phyloP scores from a whole-genome alignment of 2,329 filamentous ascomycete species.

The Colletotrichum caudatum region DNA sequence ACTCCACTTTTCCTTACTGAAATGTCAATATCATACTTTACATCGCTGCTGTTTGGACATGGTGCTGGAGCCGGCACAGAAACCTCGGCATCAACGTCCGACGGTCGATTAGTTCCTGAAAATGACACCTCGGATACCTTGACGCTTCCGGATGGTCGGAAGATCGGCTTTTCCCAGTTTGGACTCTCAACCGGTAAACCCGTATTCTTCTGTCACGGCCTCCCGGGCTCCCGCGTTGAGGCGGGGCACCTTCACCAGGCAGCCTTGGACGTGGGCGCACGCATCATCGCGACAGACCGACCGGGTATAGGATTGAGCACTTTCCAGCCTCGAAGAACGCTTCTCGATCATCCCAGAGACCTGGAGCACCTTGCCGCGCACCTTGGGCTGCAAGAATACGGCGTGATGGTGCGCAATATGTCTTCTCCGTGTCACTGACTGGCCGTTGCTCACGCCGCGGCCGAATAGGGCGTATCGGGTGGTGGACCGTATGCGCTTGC shows the following conservation, averaged over 20 bases:
- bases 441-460: not conserved
- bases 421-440: not conserved
- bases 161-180: slow-evolving; percentile 56
- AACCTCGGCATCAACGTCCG: not conserved
- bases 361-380: slow-evolving; percentile 34
- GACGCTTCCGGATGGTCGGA: slow-evolving; percentile 55
- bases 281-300: slow-evolving; percentile 55
- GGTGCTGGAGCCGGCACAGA: not conserved
- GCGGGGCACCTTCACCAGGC: slow-evolving; percentile 45
- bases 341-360: slow-evolving; percentile 47
- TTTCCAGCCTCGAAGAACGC: slow-evolving; percentile 48
- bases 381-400: slow-evolving; percentile 28
- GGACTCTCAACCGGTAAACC: slow-evolving; percentile 49
- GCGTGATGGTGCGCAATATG: slow-evolving; percentile 24
- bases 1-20: no score
- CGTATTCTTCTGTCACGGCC: slow-evolving; percentile 58
- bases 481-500: slow-evolving; percentile 45
- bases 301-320: slow-evolving; percentile 58
- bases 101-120: slow-evolving; percentile 31
- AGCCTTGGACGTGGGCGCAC: slow-evolving; percentile 47
- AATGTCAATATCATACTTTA: slow-evolving; percentile 27
- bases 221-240: slow-evolving; percentile 56
- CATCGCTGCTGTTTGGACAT: slow-evolving; percentile 13
- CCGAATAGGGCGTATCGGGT: slow-evolving; percentile 41
- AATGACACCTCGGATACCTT: slow-evolving; percentile 45